Evolutionary conservation across 257 asterid species (phyloP).

Genomic region (Capsicum baccatum): DNA sequence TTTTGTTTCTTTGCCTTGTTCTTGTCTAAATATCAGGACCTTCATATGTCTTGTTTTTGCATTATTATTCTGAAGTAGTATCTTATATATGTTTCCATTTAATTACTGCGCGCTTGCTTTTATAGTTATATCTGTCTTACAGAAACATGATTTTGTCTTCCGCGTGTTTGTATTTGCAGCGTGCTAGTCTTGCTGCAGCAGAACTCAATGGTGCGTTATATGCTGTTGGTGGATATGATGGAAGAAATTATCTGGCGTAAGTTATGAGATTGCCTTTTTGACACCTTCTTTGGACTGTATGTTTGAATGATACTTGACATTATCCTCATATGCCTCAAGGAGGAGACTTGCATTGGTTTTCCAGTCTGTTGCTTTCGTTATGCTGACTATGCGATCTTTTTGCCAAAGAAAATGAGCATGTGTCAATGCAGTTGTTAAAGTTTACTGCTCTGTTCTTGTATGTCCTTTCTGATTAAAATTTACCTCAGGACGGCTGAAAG

Average conservation of each 20-base stretch:
- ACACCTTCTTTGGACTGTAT: background rate
- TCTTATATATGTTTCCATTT: background rate
- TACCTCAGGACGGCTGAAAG: constrained; percentile 77
- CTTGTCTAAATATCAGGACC: background rate
- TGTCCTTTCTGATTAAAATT: background rate
- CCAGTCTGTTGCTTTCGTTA: background rate
- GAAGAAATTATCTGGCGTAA: constrained; percentile 67
- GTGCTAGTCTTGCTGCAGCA: constrained; percentile 77
- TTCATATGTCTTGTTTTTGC: background rate
- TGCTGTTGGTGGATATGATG: constrained; percentile 86
- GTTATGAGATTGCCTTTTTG: constrained; percentile 34
- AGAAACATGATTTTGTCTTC: constrained; percentile 29
- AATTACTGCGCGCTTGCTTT: background rate
- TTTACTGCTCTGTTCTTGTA: background rate
- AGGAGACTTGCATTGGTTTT: background rate
- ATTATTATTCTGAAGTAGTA: background rate
- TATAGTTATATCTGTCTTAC: constrained; percentile 21
- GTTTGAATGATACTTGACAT: background rate
- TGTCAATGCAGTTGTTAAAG: background rate
- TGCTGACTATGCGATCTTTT: background rate
- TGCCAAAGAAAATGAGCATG: background rate
- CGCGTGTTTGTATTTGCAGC: constrained; percentile 44
- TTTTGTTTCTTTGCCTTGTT: background rate
- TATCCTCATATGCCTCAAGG: background rate
- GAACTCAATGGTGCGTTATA: constrained; percentile 80